A percentile compares a stretch with the other conserved stretches of the same genome.
phyloP scores from a whole-genome alignment of 768 basidiomycete species.

The Amanita pallidorosea region DNA sequence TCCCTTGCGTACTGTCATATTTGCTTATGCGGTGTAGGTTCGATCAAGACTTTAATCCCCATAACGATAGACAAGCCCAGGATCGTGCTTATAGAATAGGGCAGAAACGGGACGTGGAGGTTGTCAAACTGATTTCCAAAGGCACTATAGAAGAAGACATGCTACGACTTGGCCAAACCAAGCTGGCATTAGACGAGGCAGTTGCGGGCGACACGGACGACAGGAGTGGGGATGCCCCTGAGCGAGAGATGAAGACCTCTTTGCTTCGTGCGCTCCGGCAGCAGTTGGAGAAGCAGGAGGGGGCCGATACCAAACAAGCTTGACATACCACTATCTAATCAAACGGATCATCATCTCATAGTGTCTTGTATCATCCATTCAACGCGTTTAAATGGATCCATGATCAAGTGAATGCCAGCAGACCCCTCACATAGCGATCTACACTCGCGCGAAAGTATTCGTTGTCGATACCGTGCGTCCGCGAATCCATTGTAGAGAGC shows the following conservation, averaged over 20 bases:
- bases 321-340: constrained; percentile 6
- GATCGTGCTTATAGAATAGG: constrained; percentile 97
- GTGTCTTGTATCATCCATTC: background rate
- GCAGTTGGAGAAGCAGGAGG: constrained; percentile 61
- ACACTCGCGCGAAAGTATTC: constrained; percentile 79
- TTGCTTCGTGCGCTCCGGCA: constrained; percentile 76
- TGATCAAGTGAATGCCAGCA: constrained; percentile 29
- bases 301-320: constrained; percentile 2
- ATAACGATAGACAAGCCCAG: constrained; percentile 96
- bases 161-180: constrained; percentile 79
- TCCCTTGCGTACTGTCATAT: background rate
- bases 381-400: too few relatives aligned
- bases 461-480: constrained; percentile 81
- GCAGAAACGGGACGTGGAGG: constrained; percentile 88
- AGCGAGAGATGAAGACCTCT: constrained; percentile 77
- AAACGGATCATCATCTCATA: constrained; percentile 5
- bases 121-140: constrained; percentile 85
- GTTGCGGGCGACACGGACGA: constrained; percentile 74
- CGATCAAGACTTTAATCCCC: constrained; percentile 97
- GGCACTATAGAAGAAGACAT: constrained; percentile 98
- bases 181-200: constrained; percentile 86
- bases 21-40: constrained; percentile 39
- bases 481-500: constrained; percentile 72
- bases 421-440: constrained; percentile 63
- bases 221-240: constrained; percentile 46